Evolutionary conservation across 805 yeast genomes (phyloP).

Genomic region (Candida ficus): DNA sequence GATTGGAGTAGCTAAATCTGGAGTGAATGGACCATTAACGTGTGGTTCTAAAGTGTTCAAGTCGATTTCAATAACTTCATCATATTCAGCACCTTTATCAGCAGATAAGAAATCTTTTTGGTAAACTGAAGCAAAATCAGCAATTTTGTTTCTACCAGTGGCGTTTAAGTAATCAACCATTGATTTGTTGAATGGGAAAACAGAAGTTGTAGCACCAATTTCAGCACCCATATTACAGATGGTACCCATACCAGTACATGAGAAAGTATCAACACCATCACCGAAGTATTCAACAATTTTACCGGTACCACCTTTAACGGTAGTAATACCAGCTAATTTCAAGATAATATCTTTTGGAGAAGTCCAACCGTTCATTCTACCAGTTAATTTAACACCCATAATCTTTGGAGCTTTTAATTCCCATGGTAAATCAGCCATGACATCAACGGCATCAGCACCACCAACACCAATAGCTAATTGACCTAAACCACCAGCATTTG

Average conservation of each 20-base stretch:
- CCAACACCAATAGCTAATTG: conserved; percentile 98
- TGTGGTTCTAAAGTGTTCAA: conserved; percentile 88
- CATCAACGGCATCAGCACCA: conserved; percentile 99
- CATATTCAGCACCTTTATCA: conserved; percentile 91
- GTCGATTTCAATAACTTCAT: conserved; percentile 87
- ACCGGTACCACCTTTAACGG: conserved; percentile 99
- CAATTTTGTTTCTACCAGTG: conserved; percentile 81
- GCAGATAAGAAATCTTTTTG: conserved; percentile 67
- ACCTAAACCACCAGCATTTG: conserved; percentile 98
- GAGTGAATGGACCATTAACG: conserved; percentile 97
- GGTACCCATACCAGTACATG: conserved; percentile 99
- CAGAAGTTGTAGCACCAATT: conserved; percentile 97
- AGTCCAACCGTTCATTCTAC: conserved; percentile 90
- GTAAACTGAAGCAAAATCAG: conserved; percentile 72
- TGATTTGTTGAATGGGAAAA: conserved; percentile 92
- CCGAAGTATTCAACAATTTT: conserved; percentile 95
- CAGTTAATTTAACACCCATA: conserved; percentile 91
- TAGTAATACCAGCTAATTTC: conserved; percentile 87
- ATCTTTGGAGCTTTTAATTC: conserved; percentile 96
- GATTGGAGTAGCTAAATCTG: conserved; percentile 94
- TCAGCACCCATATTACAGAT: conserved; percentile 99
- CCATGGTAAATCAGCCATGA: conserved; percentile 92
- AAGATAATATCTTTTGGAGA: conserved; percentile 95
- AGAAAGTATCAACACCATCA: conserved; percentile 85
- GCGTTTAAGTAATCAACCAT: conserved; percentile 83